Evolutionary conservation across 192 early-diverging fungal species (phyloP), one percentile per base, ranked within the genome.

Genomic region (Podila epigama): DNA sequence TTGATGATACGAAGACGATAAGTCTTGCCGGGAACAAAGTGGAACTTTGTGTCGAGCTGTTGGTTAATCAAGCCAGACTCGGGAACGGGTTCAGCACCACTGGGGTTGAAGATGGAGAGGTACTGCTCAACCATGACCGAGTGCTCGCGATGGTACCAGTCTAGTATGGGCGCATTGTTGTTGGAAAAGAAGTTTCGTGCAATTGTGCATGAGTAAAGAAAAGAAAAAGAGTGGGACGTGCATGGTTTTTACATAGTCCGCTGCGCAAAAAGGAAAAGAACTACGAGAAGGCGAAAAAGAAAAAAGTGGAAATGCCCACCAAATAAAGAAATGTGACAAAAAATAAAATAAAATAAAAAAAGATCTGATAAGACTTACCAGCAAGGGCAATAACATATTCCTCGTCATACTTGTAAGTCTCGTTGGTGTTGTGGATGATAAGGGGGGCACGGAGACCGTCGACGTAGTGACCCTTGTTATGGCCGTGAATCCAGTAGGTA

Each of bases 401-500:
- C 55, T 87, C 88, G 44, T 94, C 94, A 62, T 92, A 92, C 39
- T 72, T 27, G 70, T 90, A 81, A 39, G 87, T 84, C 53, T 85
- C 84, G 25, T 80, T 63, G 33, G 82, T 85, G 65, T 88, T 82
- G 58, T 93, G 81, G 31, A 96, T 75, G 40, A 94, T 88, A 13
- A 96, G 57, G 7, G 94, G 87, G 4, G 86, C 84, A 34, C 90
- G 85, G 52, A 94, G 80, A 39, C 93, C 94, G 60, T 96, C 93
- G 40, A 92, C 89, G 78, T 96, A 96, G 78, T 94, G 91, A 11
- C 83, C 85, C 35, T 69, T 70, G 64, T 66, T 85, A 68, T 95
- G 93, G 44, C 87, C 79, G 66, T 95, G 93, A 58, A 91, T 87
- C 95, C 95, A 96, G 81, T 90, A 95, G 13, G 92, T 94, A 41